Evolutionary conservation across 331 rosid genomes (phyloP), one percentile per base, ranked within the genome.

Genomic region (Stylosanthes scabra): DNA sequence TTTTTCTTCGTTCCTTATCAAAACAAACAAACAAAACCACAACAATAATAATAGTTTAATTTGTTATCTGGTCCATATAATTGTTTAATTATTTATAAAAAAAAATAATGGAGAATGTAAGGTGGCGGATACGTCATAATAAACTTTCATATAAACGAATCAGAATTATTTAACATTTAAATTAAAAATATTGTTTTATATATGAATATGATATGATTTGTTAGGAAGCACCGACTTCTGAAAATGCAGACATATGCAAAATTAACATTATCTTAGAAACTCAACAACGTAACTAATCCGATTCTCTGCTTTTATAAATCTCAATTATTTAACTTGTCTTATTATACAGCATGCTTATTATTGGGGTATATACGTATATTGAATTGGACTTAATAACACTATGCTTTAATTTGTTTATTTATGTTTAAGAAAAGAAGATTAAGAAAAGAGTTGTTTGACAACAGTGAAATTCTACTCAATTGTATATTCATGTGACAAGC

Each of bases 191-290:
- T 34, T 27, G 5, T 31, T 72, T 61, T 73, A 12, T 34, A 34
- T 34, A 34, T 1, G 25, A 20, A 20, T 20, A 20, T 20, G 25
- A 20, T 34, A 0, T 5, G n/a, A 54, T 63, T 55, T 15, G 37
- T 16, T 60, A 37, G 77, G 71, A 51, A n/a, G 58, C 78, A 74
- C 78, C 78, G 78, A 74, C 47, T 64, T 74, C 0, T 55, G 25
- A 0, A 28, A 64, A 41, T 54, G 46, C 10, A 25, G 50, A 13
- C 46, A 37, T 2, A 27, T 2, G 1, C 52, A 9, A 51, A 73
- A 37, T 39, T 51, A 54, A 13, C 20, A 41, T 63, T 63, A 52
- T 74, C 37, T 13, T 25, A 74, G 31, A n/a, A 73, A 20, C 44
- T 8, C 29, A 74, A 20, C 71, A 25, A 73, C 61, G 39, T 59